Percentiles rank a stretch among this genome's conserved stretches.
phyloP scores from a whole-genome alignment of 2,329 filamentous ascomycete species.

The Trichoderma atrobrunneum region DNA sequence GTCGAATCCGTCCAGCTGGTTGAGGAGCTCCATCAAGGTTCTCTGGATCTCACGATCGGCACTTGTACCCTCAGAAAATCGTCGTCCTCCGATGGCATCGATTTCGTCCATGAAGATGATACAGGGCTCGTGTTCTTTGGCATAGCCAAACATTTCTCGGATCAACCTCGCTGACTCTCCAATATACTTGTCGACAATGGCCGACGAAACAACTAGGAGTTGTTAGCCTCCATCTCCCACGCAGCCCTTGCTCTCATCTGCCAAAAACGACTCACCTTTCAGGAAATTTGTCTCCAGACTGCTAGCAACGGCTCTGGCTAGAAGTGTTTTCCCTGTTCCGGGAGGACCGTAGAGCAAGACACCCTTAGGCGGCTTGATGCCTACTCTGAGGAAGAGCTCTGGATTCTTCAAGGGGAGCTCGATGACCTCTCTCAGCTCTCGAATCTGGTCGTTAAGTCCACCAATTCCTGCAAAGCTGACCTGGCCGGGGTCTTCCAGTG shows the following conservation, averaged over 20 bases:
- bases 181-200: slow-evolving; percentile 99
- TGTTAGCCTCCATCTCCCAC: slow-evolving; percentile 24
- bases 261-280: slow-evolving; percentile 63
- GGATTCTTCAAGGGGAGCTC: slow-evolving; percentile 98
- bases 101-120: slow-evolving; percentile 99
- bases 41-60: slow-evolving; percentile 98
- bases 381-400: slow-evolving; percentile 92
- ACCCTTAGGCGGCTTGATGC: slow-evolving; percentile 98
- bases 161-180: slow-evolving; percentile 96
- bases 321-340: slow-evolving; percentile 92
- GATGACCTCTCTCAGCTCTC: slow-evolving; percentile 95
- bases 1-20: slow-evolving; percentile 98
- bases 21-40: slow-evolving; percentile 96
- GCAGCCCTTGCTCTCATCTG: not conserved
- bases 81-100: slow-evolving; percentile 92
- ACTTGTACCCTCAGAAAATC: slow-evolving; percentile 96
- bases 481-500: slow-evolving; percentile 93
- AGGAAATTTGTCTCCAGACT: slow-evolving; percentile 97
- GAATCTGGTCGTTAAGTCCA: slow-evolving; percentile 96
- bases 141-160: slow-evolving; percentile 99
- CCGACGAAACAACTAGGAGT: slow-evolving; percentile 83
- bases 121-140: slow-evolving; percentile 98
- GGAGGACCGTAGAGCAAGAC: slow-evolving; percentile 94
- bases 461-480: slow-evolving; percentile 98
- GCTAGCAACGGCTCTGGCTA: slow-evolving; percentile 92